Base-by-base conservation (phyloP, 345 rosid species). In the Murraya paniculata region DNA sequence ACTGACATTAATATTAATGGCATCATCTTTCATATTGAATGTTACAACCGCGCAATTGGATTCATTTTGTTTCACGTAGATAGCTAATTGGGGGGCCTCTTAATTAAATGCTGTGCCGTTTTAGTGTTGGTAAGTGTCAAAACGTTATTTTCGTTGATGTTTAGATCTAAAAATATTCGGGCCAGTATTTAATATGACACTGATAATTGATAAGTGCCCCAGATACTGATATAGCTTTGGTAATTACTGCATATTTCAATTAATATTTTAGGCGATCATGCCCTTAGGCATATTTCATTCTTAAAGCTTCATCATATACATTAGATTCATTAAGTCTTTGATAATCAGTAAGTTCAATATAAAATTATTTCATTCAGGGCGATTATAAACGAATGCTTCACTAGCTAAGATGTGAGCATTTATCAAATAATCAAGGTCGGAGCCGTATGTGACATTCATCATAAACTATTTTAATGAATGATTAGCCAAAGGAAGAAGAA, bases 21-120 rank as follows among this genome's bases (percentile, higher is more conserved):
- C 68, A 22, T 38, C 56, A 16, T 25, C 16, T 77, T 19, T 73
- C 24, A 39, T 30, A 22, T 72, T 55, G 22, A 72, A 60, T 7
- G 18, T 58, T 38, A 71, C 28, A 35, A 35, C 8, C 48, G 35
- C 18, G 57, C 56, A 70, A 27, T 22, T 24, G 45, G 10, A 77
- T 50, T 72, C 50, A 13, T 39, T 11, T 30, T 64, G 35, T 48
- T 31, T 22, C 30, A 14, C 25, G 10, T 61, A 28, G 39, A 48
- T 59, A 28, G 5, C 50, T 71, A 41, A n/a, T 9, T 50, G 72
- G 66, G 82, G 82, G 85, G 53, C 82, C 82, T 79, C 77, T 30
- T 18, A 21, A 73, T 57, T 59, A 35, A 75, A 73, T 77, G 72
- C 66, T 38, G 48, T 24, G 30, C 55, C 24, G 4, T 74, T 62